Base-by-base conservation (phyloP, 108 stramenopile genomes). In the Nannochloropsis gaditana region DNA sequence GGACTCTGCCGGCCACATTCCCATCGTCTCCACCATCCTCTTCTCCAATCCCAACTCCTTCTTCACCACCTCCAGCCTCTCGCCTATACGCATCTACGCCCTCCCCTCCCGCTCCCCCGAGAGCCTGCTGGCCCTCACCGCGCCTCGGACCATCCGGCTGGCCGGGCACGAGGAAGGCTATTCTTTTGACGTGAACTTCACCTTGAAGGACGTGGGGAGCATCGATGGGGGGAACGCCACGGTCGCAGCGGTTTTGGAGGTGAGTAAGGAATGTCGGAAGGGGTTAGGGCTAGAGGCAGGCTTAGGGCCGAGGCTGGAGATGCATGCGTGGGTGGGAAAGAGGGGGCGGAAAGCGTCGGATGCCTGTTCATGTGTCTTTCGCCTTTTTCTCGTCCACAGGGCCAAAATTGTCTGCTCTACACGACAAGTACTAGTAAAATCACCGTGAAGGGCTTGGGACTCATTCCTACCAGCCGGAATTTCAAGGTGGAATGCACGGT, bases 31-130 rank as follows among this genome's bases (percentile, higher is more conserved):
- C 0, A 5, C 59, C 59, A 73, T 73, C 19, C 59, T 73, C 4
- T 73, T 73, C 59, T 73, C 59, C 15, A 73, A 73, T 6, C 59
- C 19, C 59, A 73, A 73, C 59, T n/a, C 59, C 59, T 73, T 73
- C 8, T n/a, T n/a, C 59, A n/a, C 59, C 59, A 8, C n/a, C 59
- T n/a, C 59, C 6, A 73, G n/a, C 19, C 59, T n/a, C 59, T n/a
- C 59, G 19, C 19, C 15, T n/a, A 73, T 73, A 15, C 59, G n/a
- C 59, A 73, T 73, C 59, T 73, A 73, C n/a, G 59, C 59, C 6
- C n/a, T 73, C 19, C 59, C 59, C 59, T 73, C 59, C 4, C 59
- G 59, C 59, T 73, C 59, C 59, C 59, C 59, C 59, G 59, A 15
- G 19, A n/a, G 19, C 59, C 59, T 73, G 19, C 59, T 73, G 19